Conservation (phyloP, 139 green algal genomes). For the Chlorella sp. region DNA sequence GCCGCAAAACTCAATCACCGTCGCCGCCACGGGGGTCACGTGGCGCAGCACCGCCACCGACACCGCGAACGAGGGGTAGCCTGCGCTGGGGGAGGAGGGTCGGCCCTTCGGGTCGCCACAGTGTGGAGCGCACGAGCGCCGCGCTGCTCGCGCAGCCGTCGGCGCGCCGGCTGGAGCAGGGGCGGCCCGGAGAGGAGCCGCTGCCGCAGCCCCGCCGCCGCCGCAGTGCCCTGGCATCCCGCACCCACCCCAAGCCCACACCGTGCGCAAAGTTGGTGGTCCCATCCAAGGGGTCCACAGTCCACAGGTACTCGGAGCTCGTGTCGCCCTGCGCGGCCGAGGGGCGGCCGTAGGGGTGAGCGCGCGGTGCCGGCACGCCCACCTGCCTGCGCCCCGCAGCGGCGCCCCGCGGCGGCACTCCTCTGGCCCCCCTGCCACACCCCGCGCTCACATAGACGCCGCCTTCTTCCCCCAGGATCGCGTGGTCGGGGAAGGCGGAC, state of each 20-base stretch:
- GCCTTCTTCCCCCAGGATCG: constrained; percentile 90
- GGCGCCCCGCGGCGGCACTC: too few species aligned
- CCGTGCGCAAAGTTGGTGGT: constrained; percentile 90
- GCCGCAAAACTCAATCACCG: constrained; percentile 61
- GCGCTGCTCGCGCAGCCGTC: too few species aligned
- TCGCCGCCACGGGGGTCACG: constrained; percentile 60
- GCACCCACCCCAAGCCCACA: too few species aligned
- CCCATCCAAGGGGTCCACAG: constrained; percentile 85
- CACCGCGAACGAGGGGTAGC: constrained; percentile 83
- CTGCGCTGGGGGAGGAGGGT: not conserved
- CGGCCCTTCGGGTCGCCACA: too few species aligned
- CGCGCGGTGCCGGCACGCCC: too few species aligned
- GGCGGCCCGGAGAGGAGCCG: too few species aligned
- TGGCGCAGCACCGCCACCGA: constrained; percentile 68
- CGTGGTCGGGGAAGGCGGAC: constrained; percentile 61
- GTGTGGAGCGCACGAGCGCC: too few species aligned
- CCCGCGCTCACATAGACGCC: constrained; percentile 75
- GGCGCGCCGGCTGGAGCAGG: too few species aligned
- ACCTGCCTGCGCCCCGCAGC: too few species aligned
- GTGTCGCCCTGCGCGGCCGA: constrained; percentile 15
- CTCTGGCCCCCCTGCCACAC: too few species aligned
- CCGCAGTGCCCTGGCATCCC: too few species aligned
- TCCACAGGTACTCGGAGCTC: constrained; percentile 85
- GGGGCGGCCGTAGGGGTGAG: not conserved
- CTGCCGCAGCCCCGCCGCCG: too few species aligned